Percentiles rank a stretch among this genome's conserved stretches.
Conservation (phyloP, 2,329 filamentous ascomycete genomes). For the Ascochyta koolunga region DNA sequence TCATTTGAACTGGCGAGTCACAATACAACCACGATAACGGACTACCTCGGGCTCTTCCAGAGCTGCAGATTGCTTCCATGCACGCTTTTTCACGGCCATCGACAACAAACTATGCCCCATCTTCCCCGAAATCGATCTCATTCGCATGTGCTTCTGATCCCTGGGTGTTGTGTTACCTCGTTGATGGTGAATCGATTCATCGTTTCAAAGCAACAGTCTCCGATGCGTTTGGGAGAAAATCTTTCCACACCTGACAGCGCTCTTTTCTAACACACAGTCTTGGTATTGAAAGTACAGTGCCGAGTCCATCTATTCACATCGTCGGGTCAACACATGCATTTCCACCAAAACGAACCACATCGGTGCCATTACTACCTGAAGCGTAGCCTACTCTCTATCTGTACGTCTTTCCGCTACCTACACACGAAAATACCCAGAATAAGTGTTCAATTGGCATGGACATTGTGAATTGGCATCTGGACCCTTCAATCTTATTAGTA, state of each 20-base stretch:
- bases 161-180: not conserved
- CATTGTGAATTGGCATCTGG: too few relatives aligned
- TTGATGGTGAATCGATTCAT: not conserved
- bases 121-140: not conserved
- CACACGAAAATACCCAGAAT: not conserved
- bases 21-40: slow-evolving; percentile 11
- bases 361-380: not conserved
- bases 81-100: not conserved
- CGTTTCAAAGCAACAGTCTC: not conserved
- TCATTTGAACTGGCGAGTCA: slow-evolving; percentile 3
- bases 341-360: too few relatives aligned
- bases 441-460: not conserved
- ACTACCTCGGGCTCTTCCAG: slow-evolving; percentile 10
- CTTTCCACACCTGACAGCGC: not conserved
- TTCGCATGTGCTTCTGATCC: not conserved
- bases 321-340: not conserved
- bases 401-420: not conserved
- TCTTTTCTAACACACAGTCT: too few relatives aligned
- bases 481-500: slow-evolving; percentile 1
- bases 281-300: not conserved
- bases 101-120: not conserved
- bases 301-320: not conserved
- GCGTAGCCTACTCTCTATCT: not conserved
- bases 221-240: not conserved
- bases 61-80: not conserved